Evolutionary conservation across 805 yeast genomes (phyloP).

Genomic region (Kazachstania africana): DNA sequence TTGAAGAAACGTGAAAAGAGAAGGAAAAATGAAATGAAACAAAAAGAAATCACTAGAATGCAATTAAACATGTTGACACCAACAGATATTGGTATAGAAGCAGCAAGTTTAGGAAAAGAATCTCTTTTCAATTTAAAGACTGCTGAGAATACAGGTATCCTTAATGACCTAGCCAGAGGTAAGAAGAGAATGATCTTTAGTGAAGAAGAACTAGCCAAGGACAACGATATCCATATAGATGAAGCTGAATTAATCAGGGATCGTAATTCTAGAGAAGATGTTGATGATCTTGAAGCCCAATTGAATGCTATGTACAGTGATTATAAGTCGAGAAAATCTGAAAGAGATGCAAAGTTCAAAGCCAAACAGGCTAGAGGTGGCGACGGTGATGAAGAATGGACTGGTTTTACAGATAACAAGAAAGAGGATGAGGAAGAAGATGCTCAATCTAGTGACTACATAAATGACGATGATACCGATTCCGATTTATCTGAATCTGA

Average conservation of each 20-base stretch:
- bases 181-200: constrained; percentile 51
- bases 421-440: constrained; percentile 27
- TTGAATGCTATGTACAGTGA: constrained; percentile 70
- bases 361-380: constrained; percentile 69
- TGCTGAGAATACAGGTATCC: constrained; percentile 82
- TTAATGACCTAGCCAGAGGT: constrained; percentile 65
- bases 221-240: constrained; percentile 45
- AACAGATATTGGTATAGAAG: constrained; percentile 86
- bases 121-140: constrained; percentile 68
- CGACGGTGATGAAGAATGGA: constrained; percentile 67
- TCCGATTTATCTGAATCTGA: constrained; percentile 45
- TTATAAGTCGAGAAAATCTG: constrained; percentile 56
- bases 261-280: constrained; percentile 33
- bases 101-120: constrained; percentile 68
- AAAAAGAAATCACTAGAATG: constrained; percentile 79
- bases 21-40: constrained; percentile 68
- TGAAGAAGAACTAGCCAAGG: constrained; percentile 41
- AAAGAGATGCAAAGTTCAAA: constrained; percentile 54
- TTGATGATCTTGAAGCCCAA: constrained; percentile 67
- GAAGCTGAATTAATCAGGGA: constrained; percentile 29
- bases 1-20: constrained; percentile 72
- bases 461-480: constrained; percentile 29
- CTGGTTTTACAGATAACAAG: constrained; percentile 49
- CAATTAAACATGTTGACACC: constrained; percentile 95
- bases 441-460: constrained; percentile 31